phyloP scores from a whole-genome alignment of 2,329 filamentous ascomycete genomes.

The Macroventuria anomochaeta region DNA sequence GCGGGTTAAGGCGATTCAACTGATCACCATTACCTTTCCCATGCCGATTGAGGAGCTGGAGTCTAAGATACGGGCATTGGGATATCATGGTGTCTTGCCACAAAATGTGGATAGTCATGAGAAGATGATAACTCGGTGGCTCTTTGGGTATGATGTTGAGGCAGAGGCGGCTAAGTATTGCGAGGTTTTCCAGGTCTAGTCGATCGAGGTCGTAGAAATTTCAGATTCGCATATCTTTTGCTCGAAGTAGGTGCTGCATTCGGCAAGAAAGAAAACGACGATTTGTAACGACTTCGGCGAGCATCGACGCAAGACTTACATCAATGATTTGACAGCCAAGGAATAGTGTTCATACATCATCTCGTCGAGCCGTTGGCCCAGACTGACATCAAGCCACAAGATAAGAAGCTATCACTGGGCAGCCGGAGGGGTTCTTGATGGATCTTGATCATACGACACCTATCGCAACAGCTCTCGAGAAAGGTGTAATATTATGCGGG shows the following conservation, averaged over 20 bases:
- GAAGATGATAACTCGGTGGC: not conserved
- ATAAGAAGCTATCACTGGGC: slow-evolving; percentile 7
- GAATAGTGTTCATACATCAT: not conserved
- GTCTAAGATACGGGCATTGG: not conserved
- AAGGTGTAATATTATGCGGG: no score
- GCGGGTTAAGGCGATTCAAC: slow-evolving; percentile 3
- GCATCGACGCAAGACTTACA: not conserved
- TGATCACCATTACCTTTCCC: slow-evolving; percentile 4
- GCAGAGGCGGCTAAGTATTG: not conserved
- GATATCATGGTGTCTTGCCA: not conserved
- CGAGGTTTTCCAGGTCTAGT: not conserved
- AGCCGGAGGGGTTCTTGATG: not conserved
- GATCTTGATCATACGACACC: not conserved
- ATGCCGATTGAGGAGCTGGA: not conserved
- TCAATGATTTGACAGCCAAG: not conserved
- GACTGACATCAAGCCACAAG: not conserved
- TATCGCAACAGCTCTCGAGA: not conserved
- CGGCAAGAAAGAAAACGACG: no score
- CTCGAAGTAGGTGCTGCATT: no score
- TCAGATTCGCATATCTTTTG: no score
- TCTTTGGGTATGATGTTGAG: slow-evolving; percentile 1
- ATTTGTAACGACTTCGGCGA: no score
- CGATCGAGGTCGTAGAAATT: no score
- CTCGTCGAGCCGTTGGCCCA: slow-evolving; percentile 1
- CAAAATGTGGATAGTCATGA: slow-evolving; percentile 5